Evolutionary conservation across 768 basidiomycete genomes (phyloP).

Genomic region (Strobilomyces echinocephalus): DNA sequence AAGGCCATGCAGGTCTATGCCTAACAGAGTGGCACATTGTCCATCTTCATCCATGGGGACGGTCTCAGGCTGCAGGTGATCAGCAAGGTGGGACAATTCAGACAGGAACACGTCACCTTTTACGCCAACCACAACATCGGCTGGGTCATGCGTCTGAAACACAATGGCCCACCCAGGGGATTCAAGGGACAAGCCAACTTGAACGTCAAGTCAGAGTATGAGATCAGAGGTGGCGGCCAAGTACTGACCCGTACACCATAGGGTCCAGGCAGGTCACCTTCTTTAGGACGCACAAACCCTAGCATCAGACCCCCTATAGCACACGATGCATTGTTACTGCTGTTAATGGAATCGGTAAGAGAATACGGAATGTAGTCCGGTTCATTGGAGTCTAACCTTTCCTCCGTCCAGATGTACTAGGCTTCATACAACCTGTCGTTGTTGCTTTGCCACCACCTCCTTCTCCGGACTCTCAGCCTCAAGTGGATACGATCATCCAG

Average conservation of each 20-base stretch:
- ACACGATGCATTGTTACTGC: too few relatives aligned
- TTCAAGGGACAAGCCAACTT: too few relatives aligned
- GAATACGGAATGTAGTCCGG: background rate
- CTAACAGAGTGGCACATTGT: conserved; percentile 55
- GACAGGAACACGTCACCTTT: conserved; percentile 44
- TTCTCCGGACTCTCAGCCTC: conserved; percentile 59
- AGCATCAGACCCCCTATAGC: too few relatives aligned
- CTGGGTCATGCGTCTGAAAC: conserved; percentile 56
- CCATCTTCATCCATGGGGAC: conserved; percentile 58
- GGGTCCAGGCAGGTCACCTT: too few relatives aligned
- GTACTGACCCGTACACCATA: too few relatives aligned
- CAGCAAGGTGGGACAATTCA: conserved; percentile 42
- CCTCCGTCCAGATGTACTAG: conserved; percentile 38
- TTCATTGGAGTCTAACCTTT: background rate
- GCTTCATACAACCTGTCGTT: conserved; percentile 67
- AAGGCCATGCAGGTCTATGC: conserved; percentile 61
- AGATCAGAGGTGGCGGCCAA: too few relatives aligned
- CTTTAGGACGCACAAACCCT: too few relatives aligned
- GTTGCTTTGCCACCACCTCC: conserved; percentile 56
- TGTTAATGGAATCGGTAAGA: conserved; percentile 58
- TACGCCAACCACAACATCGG: conserved; percentile 56
- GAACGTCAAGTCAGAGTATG: too few relatives aligned
- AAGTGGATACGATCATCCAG: conserved; percentile 58
- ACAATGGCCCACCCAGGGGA: conserved; percentile 25
- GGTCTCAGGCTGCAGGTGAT: conserved; percentile 54